Conservation (phyloP, 768 basidiomycete genomes). For the Astraeus odoratus region DNA sequence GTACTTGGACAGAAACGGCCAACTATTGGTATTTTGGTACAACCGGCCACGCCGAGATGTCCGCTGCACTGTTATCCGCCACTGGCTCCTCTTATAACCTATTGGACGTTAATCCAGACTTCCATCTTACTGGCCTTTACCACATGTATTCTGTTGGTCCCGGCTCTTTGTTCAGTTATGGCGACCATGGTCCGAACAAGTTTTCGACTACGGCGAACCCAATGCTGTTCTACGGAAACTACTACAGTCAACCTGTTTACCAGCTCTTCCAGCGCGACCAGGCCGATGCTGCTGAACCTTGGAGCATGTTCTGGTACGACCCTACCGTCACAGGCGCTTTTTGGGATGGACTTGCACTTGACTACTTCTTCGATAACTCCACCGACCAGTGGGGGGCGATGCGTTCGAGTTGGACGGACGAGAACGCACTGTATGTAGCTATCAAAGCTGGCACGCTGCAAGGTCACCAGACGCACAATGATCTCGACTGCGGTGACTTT, state of each 20-base stretch:
- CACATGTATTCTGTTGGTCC: slow-evolving; percentile 87
- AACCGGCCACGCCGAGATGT: slow-evolving; percentile 86
- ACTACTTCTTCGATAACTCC: slow-evolving; percentile 69
- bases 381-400: slow-evolving; percentile 86
- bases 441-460: slow-evolving; percentile 81
- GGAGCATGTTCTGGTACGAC: slow-evolving; percentile 94
- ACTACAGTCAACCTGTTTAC: slow-evolving; percentile 67
- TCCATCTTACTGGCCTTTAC: slow-evolving; percentile 67
- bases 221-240: slow-evolving; percentile 69
- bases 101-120: slow-evolving; percentile 62
- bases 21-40: slow-evolving; percentile 97
- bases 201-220: slow-evolving; percentile 89
- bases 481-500: slow-evolving; percentile 92
- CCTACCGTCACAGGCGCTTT: slow-evolving; percentile 77
- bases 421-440: slow-evolving; percentile 74
- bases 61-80: slow-evolving; percentile 73
- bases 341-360: slow-evolving; percentile 82
- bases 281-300: slow-evolving; percentile 73
- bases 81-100: slow-evolving; percentile 81
- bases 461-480: slow-evolving; percentile 90
- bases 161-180: slow-evolving; percentile 73
- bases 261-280: slow-evolving; percentile 90
- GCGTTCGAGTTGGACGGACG: slow-evolving; percentile 90
- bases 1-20: slow-evolving; percentile 89
- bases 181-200: slow-evolving; percentile 78